These are phyloP conservation scores for Aphanoascus verrucosus DNA, from an alignment of 2,329 filamentous ascomycete species.

Conservation along the genomic window DNA sequence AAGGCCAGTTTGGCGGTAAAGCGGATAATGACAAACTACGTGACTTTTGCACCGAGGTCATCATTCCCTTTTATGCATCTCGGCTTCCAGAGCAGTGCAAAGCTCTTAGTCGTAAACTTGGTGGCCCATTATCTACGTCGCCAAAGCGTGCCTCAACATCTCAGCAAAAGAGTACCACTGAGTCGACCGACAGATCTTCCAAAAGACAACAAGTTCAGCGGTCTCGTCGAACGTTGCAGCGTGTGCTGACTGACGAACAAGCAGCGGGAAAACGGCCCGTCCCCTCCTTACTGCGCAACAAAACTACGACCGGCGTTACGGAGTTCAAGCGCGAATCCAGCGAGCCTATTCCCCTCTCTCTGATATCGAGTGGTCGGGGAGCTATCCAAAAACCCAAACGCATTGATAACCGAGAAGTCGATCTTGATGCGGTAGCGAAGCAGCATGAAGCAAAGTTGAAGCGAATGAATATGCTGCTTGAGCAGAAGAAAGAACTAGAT, in stretches of 20 bases:
- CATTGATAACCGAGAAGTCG: conserved; percentile 40
- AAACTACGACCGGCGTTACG: conserved; percentile 33
- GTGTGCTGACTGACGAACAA: conserved; percentile 39
- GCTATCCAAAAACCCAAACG: conserved; percentile 37
- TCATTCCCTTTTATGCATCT: conserved; percentile 41
- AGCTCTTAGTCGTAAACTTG: conserved; percentile 38
- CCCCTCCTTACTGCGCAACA: conserved; percentile 34
- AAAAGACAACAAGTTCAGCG: conserved; percentile 22
- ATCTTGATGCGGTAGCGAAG: conserved; percentile 37
- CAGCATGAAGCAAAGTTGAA: conserved; percentile 38
- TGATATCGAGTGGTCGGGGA: conserved; percentile 27
- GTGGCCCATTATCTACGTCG: conserved; percentile 32
- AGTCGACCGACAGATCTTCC: conserved; percentile 22
- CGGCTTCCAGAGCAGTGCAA: conserved; percentile 40
- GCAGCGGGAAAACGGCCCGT: conserved; percentile 23
- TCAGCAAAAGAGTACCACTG: conserved; percentile 23
- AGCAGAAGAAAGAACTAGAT: conserved; percentile 40
- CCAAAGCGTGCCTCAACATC: conserved; percentile 27
- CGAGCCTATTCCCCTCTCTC: conserved; percentile 30
- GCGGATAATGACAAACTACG: conserved; percentile 37
- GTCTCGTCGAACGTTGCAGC: conserved; percentile 34
- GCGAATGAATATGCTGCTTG: conserved; percentile 36
- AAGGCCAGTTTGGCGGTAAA: conserved; percentile 23
- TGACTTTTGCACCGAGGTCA: conserved; percentile 42
- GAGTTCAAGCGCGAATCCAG: conserved; percentile 33